Percentiles rank a stretch among this genome's conserved stretches.
Conservation (phyloP, 371 early-diverging fungal species). For the Mortierella sp. region DNA sequence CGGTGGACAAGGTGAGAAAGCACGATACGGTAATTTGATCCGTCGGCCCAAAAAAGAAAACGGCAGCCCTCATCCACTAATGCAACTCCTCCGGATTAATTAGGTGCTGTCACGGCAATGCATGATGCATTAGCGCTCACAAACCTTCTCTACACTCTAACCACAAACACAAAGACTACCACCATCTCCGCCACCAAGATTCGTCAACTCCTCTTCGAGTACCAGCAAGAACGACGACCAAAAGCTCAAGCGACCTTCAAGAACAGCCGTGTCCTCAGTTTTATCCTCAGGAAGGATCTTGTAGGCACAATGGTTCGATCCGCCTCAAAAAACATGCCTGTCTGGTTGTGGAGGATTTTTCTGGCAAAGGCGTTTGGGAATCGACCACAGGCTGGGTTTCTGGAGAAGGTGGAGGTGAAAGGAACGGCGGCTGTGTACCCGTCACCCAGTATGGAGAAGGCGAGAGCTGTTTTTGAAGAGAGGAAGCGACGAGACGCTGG, state of each 20-base stretch:
- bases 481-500: neutral
- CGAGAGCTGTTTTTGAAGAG: neutral
- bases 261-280: neutral
- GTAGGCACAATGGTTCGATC: neutral
- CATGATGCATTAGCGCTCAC: slow-evolving; percentile 14
- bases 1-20: neutral
- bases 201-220: neutral
- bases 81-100: neutral
- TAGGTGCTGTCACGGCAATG: slow-evolving; percentile 6
- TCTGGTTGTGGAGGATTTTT: neutral
- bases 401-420: neutral
- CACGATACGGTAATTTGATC: neutral
- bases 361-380: neutral
- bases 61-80: neutral
- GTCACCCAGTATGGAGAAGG: neutral
- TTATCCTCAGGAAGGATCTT: neutral
- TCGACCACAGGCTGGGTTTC: neutral
- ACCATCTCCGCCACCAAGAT: neutral
- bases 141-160: neutral
- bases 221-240: neutral
- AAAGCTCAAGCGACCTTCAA: slow-evolving; percentile 2
- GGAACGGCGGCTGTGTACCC: neutral
- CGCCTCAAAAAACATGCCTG: neutral
- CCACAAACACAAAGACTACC: neutral
- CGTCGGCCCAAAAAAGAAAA: neutral